Evolutionary conservation across 768 basidiomycete genomes (phyloP), one percentile per base, ranked within the genome.

Genomic region (Cantharellus cinnabarinus): DNA sequence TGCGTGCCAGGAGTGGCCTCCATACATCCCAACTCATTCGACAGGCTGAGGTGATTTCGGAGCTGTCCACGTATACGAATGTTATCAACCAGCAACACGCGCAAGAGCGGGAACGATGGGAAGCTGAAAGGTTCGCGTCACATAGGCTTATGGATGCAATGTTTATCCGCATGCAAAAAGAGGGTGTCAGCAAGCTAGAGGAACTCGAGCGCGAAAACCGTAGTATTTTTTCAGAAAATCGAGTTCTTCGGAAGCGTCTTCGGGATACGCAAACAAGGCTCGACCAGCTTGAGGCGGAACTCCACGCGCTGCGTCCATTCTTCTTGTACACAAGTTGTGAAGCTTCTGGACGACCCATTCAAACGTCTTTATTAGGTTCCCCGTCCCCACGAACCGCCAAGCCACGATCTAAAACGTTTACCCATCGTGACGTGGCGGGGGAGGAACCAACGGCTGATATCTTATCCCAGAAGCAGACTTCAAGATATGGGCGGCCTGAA

Each of bases 131-230:
- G 64, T 77, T 78, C 14, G 71, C 75, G 2, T 87, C 83, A 81
- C 75, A 74, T 3, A 71, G 84, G 59, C 78, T 76, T 63, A 77
- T 82, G 0, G 83, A 86, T 62, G 82, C 81, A 4, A 71, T 87
- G 41, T 72, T 2, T 77, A 70, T 48, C 67, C 76, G 51, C 71
- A 75, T 51, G 73, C 71, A 59, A 76, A 69, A 50, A 67, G 61
- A 51, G 39, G 29, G 5, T 41, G 39, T 39, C 57, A 50, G 5
- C 38, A 35, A 14, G 38, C 53, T 57, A 39, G 62, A 58, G 81
- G 81, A 83, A 59, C 63, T 73, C 14, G 79, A 81, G 59, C 76
- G 77, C 29, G 71, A 76, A 44, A 74, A 75, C 39, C 67, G 72
- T 2, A 68, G 67, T 5, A 72, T 77, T 40, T 79, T 81, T 67